Evolutionary conservation across 2,329 filamentous ascomycete genomes (phyloP).

Genomic region (Talaromyces sp.): DNA sequence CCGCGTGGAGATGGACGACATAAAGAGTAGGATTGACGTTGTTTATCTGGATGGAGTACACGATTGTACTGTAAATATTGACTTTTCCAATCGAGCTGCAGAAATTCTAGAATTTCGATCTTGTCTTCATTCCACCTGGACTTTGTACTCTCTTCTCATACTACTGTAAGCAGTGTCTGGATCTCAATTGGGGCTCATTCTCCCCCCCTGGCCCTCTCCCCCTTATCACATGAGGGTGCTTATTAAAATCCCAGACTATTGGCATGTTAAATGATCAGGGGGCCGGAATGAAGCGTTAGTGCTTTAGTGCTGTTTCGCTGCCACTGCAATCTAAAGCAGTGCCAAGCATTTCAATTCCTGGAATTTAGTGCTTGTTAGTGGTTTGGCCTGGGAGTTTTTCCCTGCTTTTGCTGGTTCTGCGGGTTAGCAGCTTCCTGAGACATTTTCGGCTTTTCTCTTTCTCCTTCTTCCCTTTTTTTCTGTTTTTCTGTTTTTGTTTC

Average conservation of each 20-base stretch:
- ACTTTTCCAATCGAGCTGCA: not conserved
- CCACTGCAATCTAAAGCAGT: conserved; percentile 2
- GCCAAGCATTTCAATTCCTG: conserved; percentile 3
- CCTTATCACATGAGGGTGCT: not conserved
- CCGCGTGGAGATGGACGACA: conserved; percentile 3
- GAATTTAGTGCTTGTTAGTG: not conserved
- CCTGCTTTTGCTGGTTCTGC: not conserved
- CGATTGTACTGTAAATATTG: not conserved
- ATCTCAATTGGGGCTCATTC: too few species aligned
- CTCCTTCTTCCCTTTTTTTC: not conserved
- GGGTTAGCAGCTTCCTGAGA: too few species aligned
- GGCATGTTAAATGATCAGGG: not conserved
- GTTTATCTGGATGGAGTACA: not conserved
- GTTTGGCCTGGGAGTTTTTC: not conserved
- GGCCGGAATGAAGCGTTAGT: not conserved
- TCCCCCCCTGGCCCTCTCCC: too few species aligned
- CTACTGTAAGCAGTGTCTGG: too few species aligned
- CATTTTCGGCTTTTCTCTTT: not conserved
- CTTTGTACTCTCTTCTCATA: too few species aligned
- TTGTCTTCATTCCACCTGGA: not conserved
- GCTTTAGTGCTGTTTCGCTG: not conserved
- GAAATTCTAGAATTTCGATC: not conserved
- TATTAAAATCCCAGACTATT: too few species aligned
- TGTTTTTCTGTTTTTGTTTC: not conserved
- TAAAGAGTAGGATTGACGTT: not conserved